Base-by-base conservation (phyloP, 2,329 filamentous ascomycete genomes). In the Trichoderma atrobrunneum region DNA sequence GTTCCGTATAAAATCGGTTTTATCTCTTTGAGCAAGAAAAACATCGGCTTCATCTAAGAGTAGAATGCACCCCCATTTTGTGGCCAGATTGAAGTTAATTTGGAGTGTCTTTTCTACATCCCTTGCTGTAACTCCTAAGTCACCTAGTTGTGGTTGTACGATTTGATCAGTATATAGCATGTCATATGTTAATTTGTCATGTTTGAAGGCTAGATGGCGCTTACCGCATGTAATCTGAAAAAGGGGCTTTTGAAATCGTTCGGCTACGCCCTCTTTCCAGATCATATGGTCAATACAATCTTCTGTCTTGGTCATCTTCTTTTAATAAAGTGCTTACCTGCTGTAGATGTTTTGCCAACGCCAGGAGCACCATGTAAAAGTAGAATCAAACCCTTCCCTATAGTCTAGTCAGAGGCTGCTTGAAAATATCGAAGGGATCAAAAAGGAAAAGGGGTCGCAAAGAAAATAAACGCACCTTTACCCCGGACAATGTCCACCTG, bases 21-120 rank as follows among this genome's bases (percentile, higher is more conserved):
- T 62, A 1, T 63, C 73, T 21, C 78, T 72, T 7, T 74, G 72
- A 10, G 75, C 74, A 1, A 79, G 72, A 16, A 80, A 77, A 0
- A 79, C 74, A 16, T 79, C 78, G 0, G 76, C 76, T 39, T 78
- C 78, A 26, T 80, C 78, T 1, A 80, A 70, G 0, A 80, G 73
- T 2, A 79, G 63, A 1, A 80, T 74, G 26, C 74, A 76, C 16
- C 72, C 75, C 79, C 78, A 79, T 1, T 59, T 62, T 18, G 75
- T 76, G 0, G 74, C 77, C 1, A 78, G 68, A 7, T 74, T 32
- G 0, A 80, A 74, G 1, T 75, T 72, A 0, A 71, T 73, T 75
- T 86, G 84, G 1, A 86, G 81, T 0, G 82, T 79, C 3, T 69
- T 68, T 16, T 67, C 63, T 10, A 57, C 48, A 3, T 57, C 63